phyloP scores from a whole-genome alignment of 495 filamentous ascomycete species.

The Talaromyces thailandensis region DNA sequence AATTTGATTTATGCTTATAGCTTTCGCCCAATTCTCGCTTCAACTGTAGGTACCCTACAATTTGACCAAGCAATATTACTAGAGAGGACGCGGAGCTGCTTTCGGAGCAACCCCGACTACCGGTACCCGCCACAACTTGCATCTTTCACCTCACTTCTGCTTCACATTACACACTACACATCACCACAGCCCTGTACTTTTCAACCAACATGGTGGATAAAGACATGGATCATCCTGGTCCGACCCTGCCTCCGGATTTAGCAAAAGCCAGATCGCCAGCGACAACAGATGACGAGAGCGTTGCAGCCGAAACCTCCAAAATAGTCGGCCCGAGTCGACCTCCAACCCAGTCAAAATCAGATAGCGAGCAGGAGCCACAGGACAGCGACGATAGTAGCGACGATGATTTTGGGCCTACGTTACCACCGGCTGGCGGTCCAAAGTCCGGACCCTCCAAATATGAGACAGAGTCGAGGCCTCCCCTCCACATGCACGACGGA shows the following conservation, averaged over 20 bases:
- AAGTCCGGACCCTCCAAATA: conserved; percentile 11
- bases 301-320: background rate
- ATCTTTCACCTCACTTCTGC: background rate
- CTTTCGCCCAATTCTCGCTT: background rate
- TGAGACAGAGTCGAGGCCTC: conserved; percentile 13
- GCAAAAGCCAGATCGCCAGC: background rate
- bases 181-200: background rate
- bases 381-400: conserved; percentile 37
- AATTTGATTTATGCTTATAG: background rate
- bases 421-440: conserved; percentile 47
- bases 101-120: background rate
- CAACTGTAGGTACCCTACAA: no score
- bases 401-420: conserved; percentile 73
- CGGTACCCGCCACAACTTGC: background rate
- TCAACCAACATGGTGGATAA: background rate
- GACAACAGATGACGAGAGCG: background rate
- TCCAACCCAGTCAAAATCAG: background rate
- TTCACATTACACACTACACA: no score
- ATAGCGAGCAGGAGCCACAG: conserved; percentile 7
- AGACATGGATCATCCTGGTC: background rate
- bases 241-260: background rate
- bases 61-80: no score
- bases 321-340: background rate
- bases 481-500: conserved; percentile 9
- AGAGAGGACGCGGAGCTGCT: background rate